These are phyloP conservation scores for Apiotrichum sp. DNA, from an alignment of 1,284 basidiomycete genomes.

Conservation along the genomic window DNA sequence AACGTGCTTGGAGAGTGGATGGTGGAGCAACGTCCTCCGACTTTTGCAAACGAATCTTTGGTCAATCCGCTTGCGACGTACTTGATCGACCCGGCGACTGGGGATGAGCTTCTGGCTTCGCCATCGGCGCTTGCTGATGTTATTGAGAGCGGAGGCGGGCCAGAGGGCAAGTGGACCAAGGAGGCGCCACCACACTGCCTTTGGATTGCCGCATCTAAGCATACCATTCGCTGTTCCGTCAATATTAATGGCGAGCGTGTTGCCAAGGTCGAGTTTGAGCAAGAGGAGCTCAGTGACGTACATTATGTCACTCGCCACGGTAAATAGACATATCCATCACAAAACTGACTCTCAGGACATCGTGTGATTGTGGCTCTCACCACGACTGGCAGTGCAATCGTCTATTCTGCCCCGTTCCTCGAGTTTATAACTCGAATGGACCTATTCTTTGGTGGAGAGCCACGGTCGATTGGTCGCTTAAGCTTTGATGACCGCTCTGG, in stretches of 20 bases:
- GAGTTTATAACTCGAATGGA: conserved; percentile 40
- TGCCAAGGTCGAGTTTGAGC: conserved; percentile 51
- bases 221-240: conserved; percentile 40
- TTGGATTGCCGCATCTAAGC: conserved; percentile 45
- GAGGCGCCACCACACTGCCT: conserved; percentile 47
- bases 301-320: conserved; percentile 60
- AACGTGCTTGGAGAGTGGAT: conserved; percentile 53
- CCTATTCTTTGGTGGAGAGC: conserved; percentile 32
- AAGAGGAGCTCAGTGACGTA: conserved; percentile 53
- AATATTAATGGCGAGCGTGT: conserved; percentile 48
- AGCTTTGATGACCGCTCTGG: conserved; percentile 45
- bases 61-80: conserved; percentile 56
- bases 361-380: conserved; percentile 61
- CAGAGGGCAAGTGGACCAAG: conserved; percentile 25
- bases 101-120: conserved; percentile 46
- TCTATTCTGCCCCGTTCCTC: conserved; percentile 63
- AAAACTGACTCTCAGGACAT: conserved; percentile 25
- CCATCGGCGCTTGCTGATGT: conserved; percentile 15
- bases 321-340: conserved; percentile 22
- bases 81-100: conserved; percentile 59
- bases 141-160: conserved; percentile 13
- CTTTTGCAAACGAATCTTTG: conserved; percentile 48
- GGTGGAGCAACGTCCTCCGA: conserved; percentile 51
- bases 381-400: conserved; percentile 52
- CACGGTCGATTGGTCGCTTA: conserved; percentile 32